phyloP scores from a whole-genome alignment of 192 early-diverging fungal genomes.

The Diversispora epigaea region DNA sequence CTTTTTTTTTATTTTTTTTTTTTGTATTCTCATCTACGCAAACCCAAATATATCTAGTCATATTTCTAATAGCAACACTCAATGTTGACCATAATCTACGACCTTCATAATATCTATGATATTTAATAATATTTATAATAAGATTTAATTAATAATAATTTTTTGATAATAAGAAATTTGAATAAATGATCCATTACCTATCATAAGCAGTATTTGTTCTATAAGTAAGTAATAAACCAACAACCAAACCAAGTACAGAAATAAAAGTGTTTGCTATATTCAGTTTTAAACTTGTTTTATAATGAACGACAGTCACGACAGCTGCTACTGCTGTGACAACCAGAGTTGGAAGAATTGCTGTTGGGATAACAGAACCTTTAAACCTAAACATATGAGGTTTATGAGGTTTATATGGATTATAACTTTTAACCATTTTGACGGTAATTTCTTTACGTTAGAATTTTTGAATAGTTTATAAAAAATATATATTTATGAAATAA shows the following conservation, averaged over 20 bases:
- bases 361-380: constrained; percentile 1
- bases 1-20: neutral
- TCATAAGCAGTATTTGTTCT: constrained; percentile 31
- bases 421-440: too few relatives aligned
- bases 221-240: constrained; percentile 29
- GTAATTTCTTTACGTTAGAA: too few relatives aligned
- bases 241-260: constrained; percentile 27
- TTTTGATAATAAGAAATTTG: neutral
- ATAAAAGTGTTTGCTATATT: constrained; percentile 17
- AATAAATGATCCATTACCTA: constrained; percentile 1
- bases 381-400: neutral
- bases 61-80: constrained; percentile 66
- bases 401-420: too few relatives aligned
- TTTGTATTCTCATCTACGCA: constrained; percentile 36
- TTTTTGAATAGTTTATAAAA: too few relatives aligned
- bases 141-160: neutral
- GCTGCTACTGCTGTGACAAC: neutral
- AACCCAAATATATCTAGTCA: constrained; percentile 79
- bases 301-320: neutral
- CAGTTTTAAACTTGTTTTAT: neutral
- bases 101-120: constrained; percentile 84
- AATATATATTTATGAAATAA: too few relatives aligned
- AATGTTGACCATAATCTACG: constrained; percentile 78
- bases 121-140: constrained; percentile 4
- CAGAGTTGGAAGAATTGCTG: neutral